Evolutionary conservation across 2,329 filamentous ascomycete species (phyloP).

Genomic region (Herpotrichia juniperi): DNA sequence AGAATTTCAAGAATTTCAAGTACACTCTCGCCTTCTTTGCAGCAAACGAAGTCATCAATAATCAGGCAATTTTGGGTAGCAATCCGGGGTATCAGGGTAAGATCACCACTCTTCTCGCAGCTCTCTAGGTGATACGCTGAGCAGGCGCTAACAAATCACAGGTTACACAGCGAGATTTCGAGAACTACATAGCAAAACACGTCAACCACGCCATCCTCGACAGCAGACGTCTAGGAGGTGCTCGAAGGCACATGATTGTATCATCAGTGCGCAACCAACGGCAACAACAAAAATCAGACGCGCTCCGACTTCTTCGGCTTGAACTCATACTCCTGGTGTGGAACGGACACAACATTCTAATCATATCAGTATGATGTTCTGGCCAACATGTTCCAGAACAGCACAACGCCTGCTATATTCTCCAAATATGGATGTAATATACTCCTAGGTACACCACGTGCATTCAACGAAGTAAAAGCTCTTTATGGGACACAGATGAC

Average conservation of each 20-base stretch:
- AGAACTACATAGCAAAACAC: conserved; percentile 69
- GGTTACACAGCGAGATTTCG: conserved; percentile 62
- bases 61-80: conserved; percentile 56
- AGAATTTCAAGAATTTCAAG: conserved; percentile 70
- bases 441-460: conserved; percentile 60
- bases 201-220: conserved; percentile 64
- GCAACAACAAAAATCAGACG: conserved; percentile 63
- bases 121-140: neutral
- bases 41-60: conserved; percentile 72
- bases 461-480: conserved; percentile 76
- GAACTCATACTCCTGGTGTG: conserved; percentile 79
- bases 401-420: conserved; percentile 78
- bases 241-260: conserved; percentile 79
- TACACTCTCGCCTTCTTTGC: conserved; percentile 71
- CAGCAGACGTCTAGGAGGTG: conserved; percentile 75
- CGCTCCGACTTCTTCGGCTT: conserved; percentile 77
- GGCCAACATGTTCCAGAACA: conserved; percentile 68
- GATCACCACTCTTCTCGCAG: conserved; percentile 20
- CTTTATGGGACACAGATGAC: conserved; percentile 77
- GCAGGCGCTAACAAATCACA: conserved; percentile 2
- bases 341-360: conserved; percentile 67
- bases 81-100: conserved; percentile 64
- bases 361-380: conserved; percentile 65
- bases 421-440: conserved; percentile 81
- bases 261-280: conserved; percentile 69